Evolutionary conservation across 768 basidiomycete species (phyloP).

Genomic region (Mycena metata): DNA sequence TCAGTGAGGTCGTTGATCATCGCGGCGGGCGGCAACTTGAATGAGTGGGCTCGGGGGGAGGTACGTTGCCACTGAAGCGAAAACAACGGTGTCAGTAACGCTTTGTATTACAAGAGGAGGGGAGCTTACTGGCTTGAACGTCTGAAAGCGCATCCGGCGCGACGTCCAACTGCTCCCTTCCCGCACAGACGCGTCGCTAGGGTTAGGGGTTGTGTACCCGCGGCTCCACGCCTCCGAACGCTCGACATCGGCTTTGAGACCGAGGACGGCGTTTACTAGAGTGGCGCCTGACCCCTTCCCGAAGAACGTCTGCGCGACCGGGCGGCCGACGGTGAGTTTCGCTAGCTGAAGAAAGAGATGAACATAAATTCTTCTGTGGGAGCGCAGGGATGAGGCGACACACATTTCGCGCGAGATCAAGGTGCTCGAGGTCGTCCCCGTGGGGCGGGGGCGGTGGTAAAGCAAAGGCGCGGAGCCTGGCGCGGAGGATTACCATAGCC

Average conservation of each 20-base stretch:
- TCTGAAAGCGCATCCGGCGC: conserved; percentile 37
- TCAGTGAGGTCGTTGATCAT: conserved; percentile 68
- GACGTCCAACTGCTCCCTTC: conserved; percentile 39
- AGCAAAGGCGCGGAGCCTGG: conserved; percentile 2
- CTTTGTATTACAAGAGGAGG: conserved; percentile 1
- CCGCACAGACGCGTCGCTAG: too few relatives aligned
- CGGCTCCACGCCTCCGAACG: conserved; percentile 54
- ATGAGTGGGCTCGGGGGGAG: conserved; percentile 32
- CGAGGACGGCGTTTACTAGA: conserved; percentile 67
- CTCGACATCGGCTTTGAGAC: conserved; percentile 63
- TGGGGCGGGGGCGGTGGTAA: conserved; percentile 17
- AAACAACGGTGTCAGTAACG: background rate
- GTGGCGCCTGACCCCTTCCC: conserved; percentile 70
- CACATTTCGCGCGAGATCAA: conserved; percentile 10
- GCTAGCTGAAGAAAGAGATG: background rate
- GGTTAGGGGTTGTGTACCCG: too few relatives aligned
- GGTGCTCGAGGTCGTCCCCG: conserved; percentile 23
- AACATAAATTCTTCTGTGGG: too few relatives aligned
- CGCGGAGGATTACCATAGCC: conserved; percentile 13
- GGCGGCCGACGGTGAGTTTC: background rate
- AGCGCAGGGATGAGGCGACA: background rate
- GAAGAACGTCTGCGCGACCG: conserved; percentile 51
- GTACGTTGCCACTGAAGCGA: conserved; percentile 4
- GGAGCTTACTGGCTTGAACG: conserved; percentile 42
- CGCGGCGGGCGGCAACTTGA: conserved; percentile 64